Percentiles rank a stretch among this genome's conserved stretches.
These are phyloP conservation scores for Neoboletus magnificus DNA, from an alignment of 768 basidiomycete species.

Conservation along the genomic window DNA sequence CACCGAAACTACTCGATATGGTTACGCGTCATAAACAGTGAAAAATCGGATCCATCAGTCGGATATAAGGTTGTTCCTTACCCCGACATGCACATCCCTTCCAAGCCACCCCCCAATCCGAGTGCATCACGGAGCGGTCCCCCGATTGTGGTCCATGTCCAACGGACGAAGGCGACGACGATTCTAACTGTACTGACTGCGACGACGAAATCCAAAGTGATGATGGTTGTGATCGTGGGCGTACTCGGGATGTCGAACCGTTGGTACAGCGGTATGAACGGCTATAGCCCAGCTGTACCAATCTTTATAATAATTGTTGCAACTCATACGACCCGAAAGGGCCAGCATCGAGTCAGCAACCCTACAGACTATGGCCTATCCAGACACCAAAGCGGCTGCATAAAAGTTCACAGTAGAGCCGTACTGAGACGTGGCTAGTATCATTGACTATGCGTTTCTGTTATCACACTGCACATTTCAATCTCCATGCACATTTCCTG, in stretches of 20 bases:
- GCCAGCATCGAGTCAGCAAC: too few species aligned
- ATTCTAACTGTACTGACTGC: too few species aligned
- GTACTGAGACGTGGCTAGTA: too few species aligned
- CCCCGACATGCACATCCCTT: too few species aligned
- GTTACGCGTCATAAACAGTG: background rate
- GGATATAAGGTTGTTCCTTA: background rate
- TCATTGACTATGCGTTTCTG: background rate
- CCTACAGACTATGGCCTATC: too few species aligned
- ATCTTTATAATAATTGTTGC: background rate
- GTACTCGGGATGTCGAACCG: constrained; percentile 40
- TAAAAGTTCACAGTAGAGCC: background rate
- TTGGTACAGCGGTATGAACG: constrained; percentile 33
- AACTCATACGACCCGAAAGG: too few species aligned
- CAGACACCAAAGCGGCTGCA: background rate
- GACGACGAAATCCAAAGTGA: constrained; percentile 32
- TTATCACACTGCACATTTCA: background rate
- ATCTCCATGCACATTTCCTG: background rate
- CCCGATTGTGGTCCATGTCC: constrained; percentile 23
- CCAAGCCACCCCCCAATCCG: background rate
- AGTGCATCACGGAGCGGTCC: constrained; percentile 4
- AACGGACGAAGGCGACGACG: constrained; percentile 30
- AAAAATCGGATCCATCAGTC: constrained; percentile 1
- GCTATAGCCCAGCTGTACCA: constrained; percentile 18
- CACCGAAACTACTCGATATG: background rate
- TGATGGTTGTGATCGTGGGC: constrained; percentile 39